Evolutionary conservation across 1,284 basidiomycete genomes (phyloP).

Genomic region (Cryptococcus sp.): DNA sequence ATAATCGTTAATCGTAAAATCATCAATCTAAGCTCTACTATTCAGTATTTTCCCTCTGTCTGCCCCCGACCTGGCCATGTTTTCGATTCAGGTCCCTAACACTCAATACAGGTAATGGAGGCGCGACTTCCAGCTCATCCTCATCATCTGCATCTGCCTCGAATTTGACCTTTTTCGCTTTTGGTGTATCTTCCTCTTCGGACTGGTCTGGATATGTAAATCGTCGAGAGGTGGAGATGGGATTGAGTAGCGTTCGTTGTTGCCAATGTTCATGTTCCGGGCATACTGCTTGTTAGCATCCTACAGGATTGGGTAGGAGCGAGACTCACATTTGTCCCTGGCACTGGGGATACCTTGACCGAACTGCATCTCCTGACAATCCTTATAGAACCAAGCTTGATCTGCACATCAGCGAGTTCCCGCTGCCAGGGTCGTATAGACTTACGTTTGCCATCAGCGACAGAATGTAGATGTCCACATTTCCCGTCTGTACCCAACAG

Average conservation of each 20-base stretch:
- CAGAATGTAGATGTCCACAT: conserved; percentile 35
- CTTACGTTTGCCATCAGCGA: conserved; percentile 36
- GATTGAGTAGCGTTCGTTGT: conserved; percentile 32
- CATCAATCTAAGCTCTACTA: no score
- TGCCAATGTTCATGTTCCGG: conserved; percentile 45
- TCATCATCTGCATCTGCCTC: background rate
- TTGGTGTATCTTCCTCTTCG: background rate
- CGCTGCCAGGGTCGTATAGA: no score
- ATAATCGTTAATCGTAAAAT: no score
- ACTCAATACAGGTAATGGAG: no score
- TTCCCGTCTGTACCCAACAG: conserved; percentile 30
- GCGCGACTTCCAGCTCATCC: background rate
- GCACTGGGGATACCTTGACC: conserved; percentile 34
- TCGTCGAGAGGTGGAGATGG: conserved; percentile 16
- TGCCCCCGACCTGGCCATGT: no score
- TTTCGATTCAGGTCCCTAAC: no score
- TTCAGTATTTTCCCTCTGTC: no score
- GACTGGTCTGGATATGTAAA: background rate
- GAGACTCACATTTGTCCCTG: conserved; percentile 19
- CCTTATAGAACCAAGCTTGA: conserved; percentile 30
- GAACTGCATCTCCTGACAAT: conserved; percentile 34
- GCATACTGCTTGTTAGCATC: conserved; percentile 20
- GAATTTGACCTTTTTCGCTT: background rate
- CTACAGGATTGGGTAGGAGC: no score
- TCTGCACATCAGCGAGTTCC: conserved; percentile 9